Evolutionary conservation across 129 eudicot species (phyloP).

Genomic region (Tagetes erecta): DNA sequence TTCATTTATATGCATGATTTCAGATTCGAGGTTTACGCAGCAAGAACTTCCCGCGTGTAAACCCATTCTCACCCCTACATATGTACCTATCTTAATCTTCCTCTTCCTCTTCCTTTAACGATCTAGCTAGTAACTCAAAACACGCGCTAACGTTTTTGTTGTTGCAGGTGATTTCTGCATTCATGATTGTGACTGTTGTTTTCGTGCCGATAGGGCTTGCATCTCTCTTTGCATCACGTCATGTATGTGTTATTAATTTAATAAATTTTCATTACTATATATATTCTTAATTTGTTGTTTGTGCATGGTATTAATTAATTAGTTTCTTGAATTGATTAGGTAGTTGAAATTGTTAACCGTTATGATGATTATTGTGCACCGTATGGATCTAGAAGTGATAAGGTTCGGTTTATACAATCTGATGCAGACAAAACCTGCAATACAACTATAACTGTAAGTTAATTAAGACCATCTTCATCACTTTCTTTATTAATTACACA

Average conservation of each 20-base stretch:
- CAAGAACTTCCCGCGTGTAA: conserved; percentile 99
- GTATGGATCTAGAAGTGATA: conserved; percentile 41
- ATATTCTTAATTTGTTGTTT: background rate
- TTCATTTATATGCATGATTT: background rate
- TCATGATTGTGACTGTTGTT: conserved; percentile 74
- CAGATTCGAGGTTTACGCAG: conserved; percentile 96
- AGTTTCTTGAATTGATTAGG: conserved; percentile 36
- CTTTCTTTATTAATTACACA: background rate
- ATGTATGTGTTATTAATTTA: conserved; percentile 44
- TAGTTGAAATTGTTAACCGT: conserved; percentile 83
- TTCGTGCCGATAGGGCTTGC: conserved; percentile 88
- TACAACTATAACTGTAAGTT: conserved; percentile 45
- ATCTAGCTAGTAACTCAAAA: too few relatives aligned
- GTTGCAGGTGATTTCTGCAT: conserved; percentile 78
- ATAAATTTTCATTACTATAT: too few relatives aligned
- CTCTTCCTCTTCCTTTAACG: background rate
- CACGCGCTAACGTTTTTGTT: background rate
- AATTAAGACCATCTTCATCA: conserved; percentile 13
- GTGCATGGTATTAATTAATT: background rate
- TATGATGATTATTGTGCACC: conserved; percentile 76
- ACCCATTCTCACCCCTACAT: conserved; percentile 88
- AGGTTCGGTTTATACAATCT: conserved; percentile 66
- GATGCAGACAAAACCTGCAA: conserved; percentile 61
- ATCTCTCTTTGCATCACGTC: conserved; percentile 83
- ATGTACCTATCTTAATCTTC: conserved; percentile 44